Base-by-base conservation (phyloP, 768 basidiomycete species). In the Punctularia strigosozonata region DNA sequence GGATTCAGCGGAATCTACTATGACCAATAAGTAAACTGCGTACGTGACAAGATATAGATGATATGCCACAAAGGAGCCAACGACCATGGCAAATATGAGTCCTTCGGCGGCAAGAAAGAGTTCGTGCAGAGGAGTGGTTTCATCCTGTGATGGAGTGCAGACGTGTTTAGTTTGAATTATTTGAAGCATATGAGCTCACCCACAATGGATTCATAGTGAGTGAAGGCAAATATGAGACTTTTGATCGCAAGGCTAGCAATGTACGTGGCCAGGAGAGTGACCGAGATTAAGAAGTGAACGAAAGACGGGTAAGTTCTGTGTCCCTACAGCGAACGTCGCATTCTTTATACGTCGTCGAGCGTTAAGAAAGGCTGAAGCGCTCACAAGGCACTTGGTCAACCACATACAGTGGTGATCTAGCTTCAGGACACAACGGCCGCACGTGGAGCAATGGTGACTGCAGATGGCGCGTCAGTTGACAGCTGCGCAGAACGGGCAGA, bases 391-490 rank as follows among this genome's bases (percentile, higher is more conserved):
- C 52, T 67, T 79, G 33, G 68, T 60, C 25, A 89, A 60, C 86
- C 86, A 90, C 5, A 79, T 81, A 52, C 86, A 90, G 50, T 90
- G 87, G 50, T 89, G 87, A 54, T 90, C 85, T 88, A 47, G 7
- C 39, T 87, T 89, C 26, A 89, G 59, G 8, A 88, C 79, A 52
- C 87, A 89, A 25, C 83, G 69, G 25, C 75, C 73, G 53, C 86
- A 90, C 23, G 69, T 53, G 12, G 66, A 69, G 50, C 84, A 90
- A 50, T 90, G 86, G 50, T 89, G 86, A 2, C n/a, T n/a, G n/a
- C n/a, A n/a, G n/a, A n/a, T n/a, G n/a, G n/a, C n/a, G n/a, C n/a
- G n/a, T n/a, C n/a, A n/a, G n/a, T n/a, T n/a, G n/a, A n/a, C n/a
- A n/a, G n/a, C n/a, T n/a, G n/a, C n/a, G n/a, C n/a, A n/a, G n/a